Evolutionary conservation across 1,284 basidiomycete genomes (phyloP), one percentile per base, ranked within the genome.

Genomic region (Crucibulum parvulum): DNA sequence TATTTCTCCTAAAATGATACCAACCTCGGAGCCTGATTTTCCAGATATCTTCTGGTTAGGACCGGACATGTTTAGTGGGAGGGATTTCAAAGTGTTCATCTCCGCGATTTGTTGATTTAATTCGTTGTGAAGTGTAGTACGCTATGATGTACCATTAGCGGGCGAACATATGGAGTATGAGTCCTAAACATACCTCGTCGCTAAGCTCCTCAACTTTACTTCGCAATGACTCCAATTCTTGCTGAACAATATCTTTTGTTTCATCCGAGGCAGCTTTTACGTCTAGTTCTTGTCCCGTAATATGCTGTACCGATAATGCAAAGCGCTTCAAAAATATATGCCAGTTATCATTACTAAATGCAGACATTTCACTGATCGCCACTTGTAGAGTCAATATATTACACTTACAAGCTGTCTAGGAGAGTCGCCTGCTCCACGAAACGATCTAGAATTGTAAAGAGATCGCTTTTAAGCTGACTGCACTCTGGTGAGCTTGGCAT

Each of bases 361-460:
- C 36, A 10, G 51, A 54, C 3, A 59, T 18, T 37, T 56, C 45
- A 34, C 24, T 24, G 24, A 24, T 24, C 24, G 24, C 24, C 36
- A 39, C 51, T 52, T 46, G n/a, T 37, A 50, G 36, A 18, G 47
- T 37, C 18, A 58, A 37, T 34, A 52, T 7, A 18, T 45, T 36
- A 34, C 48, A 72, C 86, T 63, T 68, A 89, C 89, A 93, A 85
- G 68, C 87, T 84, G 61, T 87, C 85, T 3, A 91, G 75, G 59
- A 81, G 70, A 1, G 82, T 78, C 6, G 84, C 79, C 61, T 91
- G 86, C 63, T 90, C 87, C n/a, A 91, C 80, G 62, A 95, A 92
- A 52, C 82, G 85, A 56, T 88, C 86, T 34, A 92, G 65, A 37
- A 93, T 78, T 4, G 82, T 81, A 47, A 93, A 79, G 0, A 89